Base-by-base conservation (phyloP, 441 rosid species). In the Gossypium armourianum region DNA sequence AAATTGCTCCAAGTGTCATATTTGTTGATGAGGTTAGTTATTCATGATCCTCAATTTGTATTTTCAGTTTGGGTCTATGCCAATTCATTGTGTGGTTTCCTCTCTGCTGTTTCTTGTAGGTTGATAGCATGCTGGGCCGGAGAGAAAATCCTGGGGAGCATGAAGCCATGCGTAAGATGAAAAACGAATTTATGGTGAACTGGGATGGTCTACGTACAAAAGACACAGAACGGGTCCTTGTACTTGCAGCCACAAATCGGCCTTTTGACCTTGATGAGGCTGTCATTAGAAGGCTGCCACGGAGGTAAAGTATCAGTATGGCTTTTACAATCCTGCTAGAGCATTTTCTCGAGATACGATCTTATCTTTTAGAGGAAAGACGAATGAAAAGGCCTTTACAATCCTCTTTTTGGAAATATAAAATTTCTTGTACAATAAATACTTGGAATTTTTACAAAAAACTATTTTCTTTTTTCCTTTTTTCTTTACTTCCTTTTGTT, bases 221-320 rank as follows among this genome's bases (percentile, higher is more conserved):
- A 81, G 97, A 88, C 54, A 84, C 86, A 12, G 94, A 93, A 65
- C 75, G 94, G 19, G 91, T 93, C 68, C 83, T 93, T 63, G 98
- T 93, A 9, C 92, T 90, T 76, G 98, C 91, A 58, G 97, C 98
- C 73, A 93, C 98, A 20, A 93, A 93, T 76, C 83, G 98, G 76
- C 97, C 98, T 50, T 93, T 87, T 73, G 98, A 93, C 81, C 96
- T 93, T 72, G 98, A 93, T 72, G 97, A 93, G 83, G 98, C 97
- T 50, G 97, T 89, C 67, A 90, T 93, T 65, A 87, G 98, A 77
- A 84, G 97, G 83, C 79, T 92, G 26, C 95, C 96, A 0, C 87
- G 96, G 4, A 87, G 97, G 97, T 90, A 77, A 50, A 24, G 52
- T 47, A 21, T 71, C 26, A 57, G 45, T 50, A 50, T 6, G 2